Base-by-base conservation (phyloP, 805 yeast genomes). In the Saccharomycopsis schoenii region DNA sequence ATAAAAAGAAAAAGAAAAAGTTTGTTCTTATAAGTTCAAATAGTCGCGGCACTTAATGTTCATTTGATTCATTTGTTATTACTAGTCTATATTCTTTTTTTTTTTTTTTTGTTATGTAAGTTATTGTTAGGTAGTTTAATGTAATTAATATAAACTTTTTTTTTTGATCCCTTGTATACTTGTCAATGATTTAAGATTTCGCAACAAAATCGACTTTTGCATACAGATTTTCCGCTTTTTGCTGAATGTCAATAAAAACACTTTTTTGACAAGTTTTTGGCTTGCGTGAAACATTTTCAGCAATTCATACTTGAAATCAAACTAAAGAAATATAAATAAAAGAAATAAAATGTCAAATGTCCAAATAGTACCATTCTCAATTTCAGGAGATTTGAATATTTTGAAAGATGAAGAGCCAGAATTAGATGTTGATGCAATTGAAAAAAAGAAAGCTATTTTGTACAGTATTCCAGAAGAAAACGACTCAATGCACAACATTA, bases 1-100 rank as follows among this genome's bases (percentile, higher is more conserved):
- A 47, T 8, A 63, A 59, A 36, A 60, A 60, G 34, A 55, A 55
- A 21, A 61, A 61, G 41, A 60, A 61, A 56, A 58, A 56, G 37
- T 56, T 61, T 36, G 61, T 63, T 11, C 55, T 61, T 39, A n/a
- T 63, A 24, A 50, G 47, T 10, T 55, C 62, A 1, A 58, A 56
- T 40, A 15, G 17, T 39, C 43, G 58, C 15, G 43, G 63, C 15
- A 36, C 21, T 34, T 56, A 25, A 47, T 19, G 11, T 56, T 42
- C 21, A 47, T 19, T 17, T 8, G 2, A 10, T 14, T 47, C 19
- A 47, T 19, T 19, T 47, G 6, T 17, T 47, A 19, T 17, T 17
- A 47, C 6, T 6, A 29, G 6, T 29, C 34, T 29, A 29, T 29
- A 29, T 29, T 29, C 34, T 6, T 3, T 3, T 37, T 37, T 37